Evolutionary conservation across 495 filamentous ascomycete species (phyloP).

Genomic region (Neurospora sp.): DNA sequence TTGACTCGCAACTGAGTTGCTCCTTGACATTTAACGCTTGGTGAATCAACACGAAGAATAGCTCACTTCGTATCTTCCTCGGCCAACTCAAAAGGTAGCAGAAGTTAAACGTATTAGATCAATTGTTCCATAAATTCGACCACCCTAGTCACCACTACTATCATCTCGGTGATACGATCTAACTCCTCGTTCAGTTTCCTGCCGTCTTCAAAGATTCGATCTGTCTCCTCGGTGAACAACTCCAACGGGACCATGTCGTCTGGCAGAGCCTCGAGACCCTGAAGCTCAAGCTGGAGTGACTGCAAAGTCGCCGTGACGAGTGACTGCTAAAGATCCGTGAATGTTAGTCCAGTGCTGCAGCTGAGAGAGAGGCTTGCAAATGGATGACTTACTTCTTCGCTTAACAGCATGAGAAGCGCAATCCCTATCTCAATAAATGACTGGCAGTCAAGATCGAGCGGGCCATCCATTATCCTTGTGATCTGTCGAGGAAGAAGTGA

Average conservation of each 20-base stretch:
- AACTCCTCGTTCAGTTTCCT: background rate
- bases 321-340: background rate
- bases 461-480: no score
- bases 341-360: background rate
- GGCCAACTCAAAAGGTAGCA: background rate
- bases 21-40: background rate
- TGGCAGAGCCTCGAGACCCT: background rate
- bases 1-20: background rate
- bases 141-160: background rate
- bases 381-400: background rate
- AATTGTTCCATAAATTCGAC: background rate
- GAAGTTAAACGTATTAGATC: background rate
- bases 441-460: background rate
- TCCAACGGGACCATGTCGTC: background rate
- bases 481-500: background rate
- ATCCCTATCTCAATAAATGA: background rate
- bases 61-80: background rate
- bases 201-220: rapidly evolving
- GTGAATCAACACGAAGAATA: background rate
- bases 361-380: background rate
- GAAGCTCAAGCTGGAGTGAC: background rate
- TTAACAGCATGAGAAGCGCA: background rate
- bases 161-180: background rate
- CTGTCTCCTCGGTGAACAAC: background rate
- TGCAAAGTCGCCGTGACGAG: background rate